Percentiles rank a stretch among this genome's conserved stretches.
Evolutionary conservation across 129 eudicot genomes (phyloP).

Genomic region (Lactuca sativa): DNA sequence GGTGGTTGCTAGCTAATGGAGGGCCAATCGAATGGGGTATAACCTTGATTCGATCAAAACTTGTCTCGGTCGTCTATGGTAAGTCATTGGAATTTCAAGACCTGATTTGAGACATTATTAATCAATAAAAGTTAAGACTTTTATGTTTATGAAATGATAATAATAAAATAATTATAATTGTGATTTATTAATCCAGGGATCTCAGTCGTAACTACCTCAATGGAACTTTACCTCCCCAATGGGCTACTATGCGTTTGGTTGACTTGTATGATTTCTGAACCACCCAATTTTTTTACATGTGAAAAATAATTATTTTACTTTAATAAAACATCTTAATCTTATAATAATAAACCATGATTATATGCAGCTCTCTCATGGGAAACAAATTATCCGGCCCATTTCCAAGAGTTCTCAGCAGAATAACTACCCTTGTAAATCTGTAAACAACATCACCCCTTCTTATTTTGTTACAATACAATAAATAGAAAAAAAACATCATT

Average conservation of each 20-base stretch:
- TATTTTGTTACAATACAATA: constrained; percentile 12
- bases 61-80: no score
- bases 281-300: background rate
- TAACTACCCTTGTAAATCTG: constrained; percentile 64
- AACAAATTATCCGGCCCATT: constrained; percentile 72
- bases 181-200: constrained; percentile 54
- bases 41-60: no score
- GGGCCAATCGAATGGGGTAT: no score
- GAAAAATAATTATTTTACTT: background rate
- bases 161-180: background rate
- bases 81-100: no score
- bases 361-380: constrained; percentile 90
- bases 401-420: constrained; percentile 64
- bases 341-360: constrained; percentile 15
- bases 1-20: no score
- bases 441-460: constrained; percentile 38
- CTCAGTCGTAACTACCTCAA: constrained; percentile 71
- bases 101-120: no score
- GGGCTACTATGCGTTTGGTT: constrained; percentile 60
- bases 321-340: background rate
- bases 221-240: constrained; percentile 64
- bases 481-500: background rate
- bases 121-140: no score
- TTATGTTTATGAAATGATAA: no score
- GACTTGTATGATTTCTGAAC: constrained; percentile 67